phyloP scores from a whole-genome alignment of 1,284 basidiomycete species.

The Ceratobasidium sp. region DNA sequence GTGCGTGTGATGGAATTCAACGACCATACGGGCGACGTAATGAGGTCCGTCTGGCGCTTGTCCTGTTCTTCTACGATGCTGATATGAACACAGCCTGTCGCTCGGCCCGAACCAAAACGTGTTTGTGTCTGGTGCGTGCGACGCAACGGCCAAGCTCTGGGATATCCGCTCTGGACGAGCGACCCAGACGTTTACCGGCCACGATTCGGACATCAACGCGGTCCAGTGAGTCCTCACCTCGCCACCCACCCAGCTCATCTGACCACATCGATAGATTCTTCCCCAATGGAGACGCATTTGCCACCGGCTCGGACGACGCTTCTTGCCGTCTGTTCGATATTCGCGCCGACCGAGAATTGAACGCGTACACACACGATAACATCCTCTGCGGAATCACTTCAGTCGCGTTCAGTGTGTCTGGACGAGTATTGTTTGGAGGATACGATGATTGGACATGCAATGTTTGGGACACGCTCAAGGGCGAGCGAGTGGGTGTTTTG shows the following conservation, averaged over 20 bases:
- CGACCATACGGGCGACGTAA: slow-evolving; percentile 99
- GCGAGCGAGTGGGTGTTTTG: slow-evolving; percentile 95
- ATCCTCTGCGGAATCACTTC: slow-evolving; percentile 98
- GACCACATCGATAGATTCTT: slow-evolving; percentile 66
- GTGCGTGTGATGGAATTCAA: slow-evolving; percentile 96
- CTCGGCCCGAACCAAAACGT: slow-evolving; percentile 93
- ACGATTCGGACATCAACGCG: slow-evolving; percentile 99
- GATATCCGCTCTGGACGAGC: slow-evolving; percentile 96
- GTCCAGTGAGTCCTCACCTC: slow-evolving; percentile 76
- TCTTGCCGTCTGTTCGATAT: slow-evolving; percentile 98
- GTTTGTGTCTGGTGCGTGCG: slow-evolving; percentile 98
- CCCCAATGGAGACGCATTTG: slow-evolving; percentile 98
- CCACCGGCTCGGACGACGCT: slow-evolving; percentile 98
- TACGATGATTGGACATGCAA: slow-evolving; percentile 99
- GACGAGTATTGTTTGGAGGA: slow-evolving; percentile 95
- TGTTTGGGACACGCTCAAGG: slow-evolving; percentile 99
- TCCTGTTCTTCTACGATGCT: not conserved
- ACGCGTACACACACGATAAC: slow-evolving; percentile 97
- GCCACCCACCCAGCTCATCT: slow-evolving; percentile 29
- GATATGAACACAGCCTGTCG: slow-evolving; percentile 70
- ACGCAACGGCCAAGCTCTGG: slow-evolving; percentile 98
- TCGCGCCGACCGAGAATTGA: slow-evolving; percentile 95
- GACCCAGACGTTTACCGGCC: slow-evolving; percentile 97
- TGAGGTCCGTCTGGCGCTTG: slow-evolving; percentile 72
- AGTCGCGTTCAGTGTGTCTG: slow-evolving; percentile 96